Evolutionary conservation across 2,329 filamentous ascomycete species (phyloP).

Genomic region (Fusarium aywerte): DNA sequence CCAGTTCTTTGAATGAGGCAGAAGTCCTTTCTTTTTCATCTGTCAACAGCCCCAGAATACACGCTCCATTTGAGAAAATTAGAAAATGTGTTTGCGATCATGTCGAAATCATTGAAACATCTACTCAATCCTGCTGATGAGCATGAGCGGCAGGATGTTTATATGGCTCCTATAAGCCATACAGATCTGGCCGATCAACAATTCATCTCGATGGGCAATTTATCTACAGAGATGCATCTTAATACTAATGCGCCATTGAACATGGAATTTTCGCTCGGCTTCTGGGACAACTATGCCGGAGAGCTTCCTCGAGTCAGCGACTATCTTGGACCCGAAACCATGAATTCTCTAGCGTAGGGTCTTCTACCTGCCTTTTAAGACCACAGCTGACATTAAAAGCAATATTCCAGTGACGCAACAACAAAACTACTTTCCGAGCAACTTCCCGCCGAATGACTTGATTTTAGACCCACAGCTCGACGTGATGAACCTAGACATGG

Average conservation of each 20-base stretch:
- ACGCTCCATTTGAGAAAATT: too few relatives aligned
- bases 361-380: accelerated
- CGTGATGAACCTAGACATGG: background rate
- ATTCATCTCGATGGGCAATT: accelerated
- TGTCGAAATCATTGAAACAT: background rate
- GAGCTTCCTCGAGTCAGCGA: background rate
- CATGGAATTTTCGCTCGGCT: background rate
- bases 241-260: accelerated
- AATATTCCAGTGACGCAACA: background rate
- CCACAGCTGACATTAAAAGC: background rate
- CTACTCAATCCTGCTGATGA: background rate
- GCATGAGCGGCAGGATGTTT: background rate
- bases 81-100: background rate
- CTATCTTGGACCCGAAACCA: background rate
- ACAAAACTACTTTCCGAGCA: accelerated
- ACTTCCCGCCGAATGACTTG: background rate
- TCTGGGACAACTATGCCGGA: background rate
- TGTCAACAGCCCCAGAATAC: too few relatives aligned
- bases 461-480: background rate
- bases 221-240: accelerated
- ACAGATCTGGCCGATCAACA: accelerated
- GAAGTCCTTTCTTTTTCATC: too few relatives aligned
- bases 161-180: accelerated
- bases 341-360: background rate
- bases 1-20: too few relatives aligned